phyloP scores from a whole-genome alignment of 2,329 filamentous ascomycete genomes.

The Paecilomyces niveus region DNA sequence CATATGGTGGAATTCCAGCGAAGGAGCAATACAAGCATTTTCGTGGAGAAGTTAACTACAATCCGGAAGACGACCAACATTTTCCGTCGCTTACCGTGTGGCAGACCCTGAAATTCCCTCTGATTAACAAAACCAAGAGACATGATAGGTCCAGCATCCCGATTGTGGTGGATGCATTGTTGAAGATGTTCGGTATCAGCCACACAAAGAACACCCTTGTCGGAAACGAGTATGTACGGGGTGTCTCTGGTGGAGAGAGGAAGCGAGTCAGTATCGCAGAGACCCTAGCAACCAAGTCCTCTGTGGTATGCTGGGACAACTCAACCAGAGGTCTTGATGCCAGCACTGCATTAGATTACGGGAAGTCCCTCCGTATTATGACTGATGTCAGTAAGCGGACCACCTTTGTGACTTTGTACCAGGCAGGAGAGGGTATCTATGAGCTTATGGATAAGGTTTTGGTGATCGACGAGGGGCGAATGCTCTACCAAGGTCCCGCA shows the following conservation, averaged over 20 bases:
- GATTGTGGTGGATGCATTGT: conserved; percentile 60
- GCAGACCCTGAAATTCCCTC: conserved; percentile 68
- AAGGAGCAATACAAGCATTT: conserved; percentile 61
- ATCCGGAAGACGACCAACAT: conserved; percentile 69
- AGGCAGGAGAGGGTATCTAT: conserved; percentile 63
- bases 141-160: conserved; percentile 57
- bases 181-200: conserved; percentile 71
- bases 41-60: conserved; percentile 71
- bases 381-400: conserved; percentile 68
- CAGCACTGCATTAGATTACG: conserved; percentile 71
- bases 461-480: conserved; percentile 65
- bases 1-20: conserved; percentile 64
- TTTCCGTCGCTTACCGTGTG: conserved; percentile 68
- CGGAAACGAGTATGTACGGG: conserved; percentile 65
- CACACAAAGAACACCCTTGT: conserved; percentile 70
- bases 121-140: conserved; percentile 69
- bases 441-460: conserved; percentile 74
- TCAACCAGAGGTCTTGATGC: conserved; percentile 73
- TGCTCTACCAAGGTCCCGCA: conserved; percentile 59
- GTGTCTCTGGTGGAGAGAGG: conserved; percentile 72
- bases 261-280: conserved; percentile 77
- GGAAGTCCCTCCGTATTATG: conserved; percentile 62
- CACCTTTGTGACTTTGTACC: conserved; percentile 64
- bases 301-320: conserved; percentile 74
- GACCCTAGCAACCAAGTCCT: conserved; percentile 64